phyloP scores from a whole-genome alignment of 768 basidiomycete genomes.

The Austroboletus festivus region DNA sequence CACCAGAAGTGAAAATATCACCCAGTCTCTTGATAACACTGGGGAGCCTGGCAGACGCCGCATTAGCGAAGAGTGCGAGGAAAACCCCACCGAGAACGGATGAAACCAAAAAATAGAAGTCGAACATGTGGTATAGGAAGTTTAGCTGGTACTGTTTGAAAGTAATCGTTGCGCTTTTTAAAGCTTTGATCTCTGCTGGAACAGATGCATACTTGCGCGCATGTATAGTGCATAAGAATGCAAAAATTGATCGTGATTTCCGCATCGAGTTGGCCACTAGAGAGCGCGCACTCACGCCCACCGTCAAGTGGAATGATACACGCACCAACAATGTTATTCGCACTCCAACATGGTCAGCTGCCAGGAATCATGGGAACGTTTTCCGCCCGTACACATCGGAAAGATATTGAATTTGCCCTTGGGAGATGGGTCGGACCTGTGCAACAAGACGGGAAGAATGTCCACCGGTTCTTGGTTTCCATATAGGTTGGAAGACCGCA shows the following conservation, averaged over 20 bases:
- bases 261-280: background rate
- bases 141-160: background rate
- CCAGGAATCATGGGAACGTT: background rate
- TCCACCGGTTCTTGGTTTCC: background rate
- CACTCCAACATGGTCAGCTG: background rate
- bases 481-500: background rate
- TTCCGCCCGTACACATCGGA: background rate
- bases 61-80: slow-evolving; percentile 13
- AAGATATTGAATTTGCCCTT: background rate
- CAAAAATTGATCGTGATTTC: background rate
- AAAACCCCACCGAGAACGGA: slow-evolving; percentile 16
- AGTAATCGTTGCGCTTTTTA: slow-evolving; percentile 1
- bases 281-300: background rate
- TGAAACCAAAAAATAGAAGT: slow-evolving; percentile 9
- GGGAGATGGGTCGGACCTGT: background rate
- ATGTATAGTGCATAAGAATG: background rate
- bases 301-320: background rate
- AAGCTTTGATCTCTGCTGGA: background rate
- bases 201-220: background rate
- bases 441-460: background rate
- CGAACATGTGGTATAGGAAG: slow-evolving; percentile 8
- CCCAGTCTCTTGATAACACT: slow-evolving; percentile 6
- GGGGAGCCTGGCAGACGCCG: slow-evolving; percentile 8
- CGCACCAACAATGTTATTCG: background rate
- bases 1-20: background rate